Evolutionary conservation across 2,329 filamentous ascomycete genomes (phyloP).

Genomic region (Aspergillus novofumigatus): DNA sequence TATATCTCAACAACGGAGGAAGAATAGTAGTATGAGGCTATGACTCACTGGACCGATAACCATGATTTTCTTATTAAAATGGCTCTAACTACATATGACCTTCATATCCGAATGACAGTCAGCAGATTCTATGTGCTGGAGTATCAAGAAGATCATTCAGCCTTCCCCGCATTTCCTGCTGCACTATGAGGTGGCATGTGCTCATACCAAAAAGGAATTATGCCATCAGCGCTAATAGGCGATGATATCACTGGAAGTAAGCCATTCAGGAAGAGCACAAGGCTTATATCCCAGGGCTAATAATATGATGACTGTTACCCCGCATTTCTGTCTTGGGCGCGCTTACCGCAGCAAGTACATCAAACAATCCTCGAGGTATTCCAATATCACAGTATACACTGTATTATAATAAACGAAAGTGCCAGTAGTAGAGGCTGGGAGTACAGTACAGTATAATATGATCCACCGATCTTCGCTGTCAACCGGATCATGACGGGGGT

Average conservation of each 20-base stretch:
- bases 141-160: neutral
- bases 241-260: neutral
- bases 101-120: neutral
- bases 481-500: neutral
- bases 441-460: neutral
- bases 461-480: neutral
- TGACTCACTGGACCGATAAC: neutral
- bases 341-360: neutral
- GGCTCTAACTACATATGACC: neutral
- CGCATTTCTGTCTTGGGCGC: neutral
- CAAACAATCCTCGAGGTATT: too few relatives aligned
- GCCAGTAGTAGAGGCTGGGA: too few relatives aligned
- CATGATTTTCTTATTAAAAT: neutral
- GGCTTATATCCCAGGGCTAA: neutral
- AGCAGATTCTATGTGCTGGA: neutral
- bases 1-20: neutral
- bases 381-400: too few relatives aligned
- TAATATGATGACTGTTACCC: neutral
- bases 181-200: neutral
- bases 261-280: neutral
- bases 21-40: too few relatives aligned
- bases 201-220: neutral
- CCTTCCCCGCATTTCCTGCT: neutral
- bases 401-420: too few relatives aligned
- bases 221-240: neutral